These are phyloP conservation scores for Sporodiniella umbellata DNA, from an alignment of 371 early-diverging fungal genomes.

Conservation along the genomic window DNA sequence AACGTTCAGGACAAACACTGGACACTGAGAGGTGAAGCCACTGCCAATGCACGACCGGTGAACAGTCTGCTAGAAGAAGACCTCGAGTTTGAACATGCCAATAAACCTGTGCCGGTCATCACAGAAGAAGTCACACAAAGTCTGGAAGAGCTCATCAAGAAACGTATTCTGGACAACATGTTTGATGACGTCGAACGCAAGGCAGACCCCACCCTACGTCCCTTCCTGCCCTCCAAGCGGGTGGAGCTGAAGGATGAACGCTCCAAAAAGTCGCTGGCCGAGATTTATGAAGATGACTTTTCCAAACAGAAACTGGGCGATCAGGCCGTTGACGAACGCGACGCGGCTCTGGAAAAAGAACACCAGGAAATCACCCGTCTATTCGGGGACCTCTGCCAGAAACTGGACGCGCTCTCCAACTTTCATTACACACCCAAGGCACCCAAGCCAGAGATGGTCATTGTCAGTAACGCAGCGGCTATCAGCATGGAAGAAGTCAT, in stretches of 20 bases:
- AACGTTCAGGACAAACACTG: conserved; percentile 82
- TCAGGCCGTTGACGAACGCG: conserved; percentile 60
- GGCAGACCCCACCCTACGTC: conserved; percentile 64
- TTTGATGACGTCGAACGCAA: conserved; percentile 93
- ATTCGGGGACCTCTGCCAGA: conserved; percentile 70
- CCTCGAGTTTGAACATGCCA: conserved; percentile 87
- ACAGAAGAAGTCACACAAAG: conserved; percentile 88
- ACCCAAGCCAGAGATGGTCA: conserved; percentile 70
- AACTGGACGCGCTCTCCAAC: conserved; percentile 90
- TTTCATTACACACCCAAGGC: conserved; percentile 88
- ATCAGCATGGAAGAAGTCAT: conserved; percentile 94
- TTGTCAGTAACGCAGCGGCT: conserved; percentile 82
- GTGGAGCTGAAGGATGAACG: conserved; percentile 81
- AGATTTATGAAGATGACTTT: conserved; percentile 91
- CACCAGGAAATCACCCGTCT: conserved; percentile 79
- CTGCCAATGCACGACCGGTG: conserved; percentile 75
- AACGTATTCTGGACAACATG: conserved; percentile 76
- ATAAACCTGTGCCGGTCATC: conserved; percentile 91
- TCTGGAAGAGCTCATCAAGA: conserved; percentile 91
- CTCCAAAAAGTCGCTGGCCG: conserved; percentile 83
- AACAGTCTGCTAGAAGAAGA: conserved; percentile 94
- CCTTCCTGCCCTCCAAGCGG: conserved; percentile 76
- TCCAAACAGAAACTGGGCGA: conserved; percentile 60
- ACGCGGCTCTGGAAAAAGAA: conserved; percentile 67
- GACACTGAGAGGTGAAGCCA: conserved; percentile 84